A percentile compares a stretch with the other conserved stretches of the same genome.
Conservation (phyloP, 176 grass and related monocot genomes). For the Rhynchospora tenuis region DNA sequence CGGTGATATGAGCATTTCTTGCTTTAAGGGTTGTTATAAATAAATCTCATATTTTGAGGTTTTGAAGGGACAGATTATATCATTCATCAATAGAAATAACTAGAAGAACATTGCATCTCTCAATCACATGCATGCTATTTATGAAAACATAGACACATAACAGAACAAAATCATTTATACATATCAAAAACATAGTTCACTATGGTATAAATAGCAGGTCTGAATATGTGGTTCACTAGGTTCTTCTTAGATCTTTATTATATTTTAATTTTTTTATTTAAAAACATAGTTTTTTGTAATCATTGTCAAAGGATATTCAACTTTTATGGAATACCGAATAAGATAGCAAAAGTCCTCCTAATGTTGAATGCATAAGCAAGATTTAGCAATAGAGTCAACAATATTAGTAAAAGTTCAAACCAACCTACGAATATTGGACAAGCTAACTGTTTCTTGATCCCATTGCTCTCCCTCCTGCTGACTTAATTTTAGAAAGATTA, state of each 20-base stretch:
- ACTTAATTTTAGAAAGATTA: too few species aligned
- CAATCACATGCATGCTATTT: background rate
- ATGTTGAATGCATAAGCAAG: background rate
- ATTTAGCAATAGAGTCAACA: too few species aligned
- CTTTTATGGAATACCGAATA: background rate
- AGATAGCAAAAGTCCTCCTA: background rate
- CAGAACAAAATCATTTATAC: background rate
- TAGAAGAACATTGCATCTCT: background rate
- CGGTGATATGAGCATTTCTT: background rate
- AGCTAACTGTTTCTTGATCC: too few species aligned
- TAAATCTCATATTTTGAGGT: background rate
- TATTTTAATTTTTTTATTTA: background rate
- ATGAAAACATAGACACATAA: background rate
- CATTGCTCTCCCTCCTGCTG: too few species aligned
- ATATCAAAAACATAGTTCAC: background rate
- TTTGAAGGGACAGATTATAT: background rate
- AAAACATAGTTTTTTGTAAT: background rate
- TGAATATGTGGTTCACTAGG: background rate
- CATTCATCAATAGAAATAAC: background rate
- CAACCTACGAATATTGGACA: too few species aligned
- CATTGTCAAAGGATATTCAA: background rate
- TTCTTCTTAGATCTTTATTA: background rate
- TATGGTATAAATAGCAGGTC: background rate
- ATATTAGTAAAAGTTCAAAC: too few species aligned
- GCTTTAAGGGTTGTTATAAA: background rate